Evolutionary conservation across 768 basidiomycete species (phyloP).

Genomic region (Psilocybe cyanescens): DNA sequence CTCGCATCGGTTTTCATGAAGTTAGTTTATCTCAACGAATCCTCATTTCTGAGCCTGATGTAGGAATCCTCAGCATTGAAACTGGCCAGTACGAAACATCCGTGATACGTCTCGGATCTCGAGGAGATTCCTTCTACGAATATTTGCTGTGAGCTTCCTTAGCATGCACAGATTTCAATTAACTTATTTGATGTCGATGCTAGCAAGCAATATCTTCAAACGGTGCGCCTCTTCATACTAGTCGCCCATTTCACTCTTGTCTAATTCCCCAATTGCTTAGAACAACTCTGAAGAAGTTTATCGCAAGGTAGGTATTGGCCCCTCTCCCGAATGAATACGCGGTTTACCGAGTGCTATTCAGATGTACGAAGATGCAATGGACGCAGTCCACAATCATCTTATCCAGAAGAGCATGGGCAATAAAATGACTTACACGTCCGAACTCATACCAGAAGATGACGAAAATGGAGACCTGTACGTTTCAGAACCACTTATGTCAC

Average conservation of each 20-base stretch:
- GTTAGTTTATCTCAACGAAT: slow-evolving; percentile 39
- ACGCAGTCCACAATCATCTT: slow-evolving; percentile 76
- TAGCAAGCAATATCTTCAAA: slow-evolving; percentile 84
- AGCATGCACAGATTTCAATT: background rate
- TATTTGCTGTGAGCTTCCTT: slow-evolving; percentile 66
- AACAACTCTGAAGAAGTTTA: slow-evolving; percentile 79
- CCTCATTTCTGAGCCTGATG: background rate
- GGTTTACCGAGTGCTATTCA: slow-evolving; percentile 27
- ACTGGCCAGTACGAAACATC: slow-evolving; percentile 55
- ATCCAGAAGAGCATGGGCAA: slow-evolving; percentile 63
- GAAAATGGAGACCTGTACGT: slow-evolving; percentile 42
- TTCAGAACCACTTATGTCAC: background rate
- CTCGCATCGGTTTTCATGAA: slow-evolving; percentile 85
- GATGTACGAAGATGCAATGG: slow-evolving; percentile 92
- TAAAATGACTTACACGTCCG: slow-evolving; percentile 78
- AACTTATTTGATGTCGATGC: slow-evolving; percentile 3
- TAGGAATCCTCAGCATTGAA: slow-evolving; percentile 32
- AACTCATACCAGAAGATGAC: slow-evolving; percentile 67
- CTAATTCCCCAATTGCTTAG: slow-evolving; percentile 32
- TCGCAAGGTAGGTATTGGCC: slow-evolving; percentile 55
- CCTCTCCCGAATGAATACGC: too few relatives aligned
- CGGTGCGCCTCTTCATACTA: slow-evolving; percentile 43
- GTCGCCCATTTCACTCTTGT: background rate
- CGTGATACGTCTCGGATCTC: slow-evolving; percentile 86
- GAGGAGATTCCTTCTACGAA: slow-evolving; percentile 95